These are phyloP conservation scores for Pseudoperonospora humuli DNA, from an alignment of 352 stramenopile species.

Conservation along the genomic window DNA sequence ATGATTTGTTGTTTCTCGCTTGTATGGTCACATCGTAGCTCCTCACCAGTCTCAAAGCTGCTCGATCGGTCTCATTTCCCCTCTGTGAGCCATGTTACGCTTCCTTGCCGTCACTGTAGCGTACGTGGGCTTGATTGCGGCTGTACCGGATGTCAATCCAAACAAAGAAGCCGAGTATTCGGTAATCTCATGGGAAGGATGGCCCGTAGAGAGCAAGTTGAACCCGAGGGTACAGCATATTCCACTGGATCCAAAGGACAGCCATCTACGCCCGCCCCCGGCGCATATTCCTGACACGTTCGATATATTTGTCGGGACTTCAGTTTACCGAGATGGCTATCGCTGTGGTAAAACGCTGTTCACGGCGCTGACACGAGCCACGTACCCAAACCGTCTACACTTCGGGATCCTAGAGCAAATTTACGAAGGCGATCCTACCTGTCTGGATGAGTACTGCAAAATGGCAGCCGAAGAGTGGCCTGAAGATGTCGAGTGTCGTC, in stretches of 20 bases:
- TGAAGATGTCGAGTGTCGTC: slow-evolving; percentile 43
- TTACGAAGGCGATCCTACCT: slow-evolving; percentile 53
- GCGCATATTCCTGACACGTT: slow-evolving; percentile 34
- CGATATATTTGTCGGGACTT: slow-evolving; percentile 62
- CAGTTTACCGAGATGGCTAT: slow-evolving; percentile 69
- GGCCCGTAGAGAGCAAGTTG: slow-evolving; percentile 10
- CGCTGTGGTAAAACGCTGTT: slow-evolving; percentile 74
- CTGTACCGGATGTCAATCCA: not conserved
- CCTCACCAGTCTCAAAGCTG: too few species aligned
- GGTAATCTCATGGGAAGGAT: not conserved
- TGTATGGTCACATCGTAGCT: too few species aligned
- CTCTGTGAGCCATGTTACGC: not conserved
- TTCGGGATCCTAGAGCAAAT: slow-evolving; percentile 80
- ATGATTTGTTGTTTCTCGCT: too few species aligned
- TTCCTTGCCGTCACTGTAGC: not conserved
- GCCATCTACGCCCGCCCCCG: slow-evolving; percentile 49
- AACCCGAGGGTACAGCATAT: slow-evolving; percentile 66
- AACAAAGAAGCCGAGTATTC: not conserved
- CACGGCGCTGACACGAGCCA: slow-evolving; percentile 55
- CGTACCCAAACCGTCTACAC: slow-evolving; percentile 50
- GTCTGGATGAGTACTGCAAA: slow-evolving; percentile 69
- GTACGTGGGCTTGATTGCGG: not conserved
- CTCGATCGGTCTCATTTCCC: too few species aligned
- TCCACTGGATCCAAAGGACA: slow-evolving; percentile 24
- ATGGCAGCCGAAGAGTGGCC: slow-evolving; percentile 56